phyloP scores from a whole-genome alignment of 2,329 filamentous ascomycete species.

The Aspergillus spinulosporus region DNA sequence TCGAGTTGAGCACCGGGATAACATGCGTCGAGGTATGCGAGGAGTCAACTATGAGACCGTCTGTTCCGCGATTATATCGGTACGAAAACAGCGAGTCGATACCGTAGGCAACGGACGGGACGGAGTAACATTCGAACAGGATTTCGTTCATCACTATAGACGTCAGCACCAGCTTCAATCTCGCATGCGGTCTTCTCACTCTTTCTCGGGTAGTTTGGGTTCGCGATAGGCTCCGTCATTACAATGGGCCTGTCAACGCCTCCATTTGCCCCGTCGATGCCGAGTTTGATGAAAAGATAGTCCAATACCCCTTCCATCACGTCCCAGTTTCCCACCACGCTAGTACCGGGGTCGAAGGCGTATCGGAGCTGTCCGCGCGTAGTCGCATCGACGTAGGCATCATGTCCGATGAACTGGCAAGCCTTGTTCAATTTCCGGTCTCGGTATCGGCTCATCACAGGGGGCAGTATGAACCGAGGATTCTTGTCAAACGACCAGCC shows the following conservation, averaged over 20 bases:
- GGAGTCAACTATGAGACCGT: slow-evolving; percentile 85
- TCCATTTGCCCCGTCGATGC: slow-evolving; percentile 72
- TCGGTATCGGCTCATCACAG: slow-evolving; percentile 91
- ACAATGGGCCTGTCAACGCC: slow-evolving; percentile 82
- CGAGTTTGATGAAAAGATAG: slow-evolving; percentile 91
- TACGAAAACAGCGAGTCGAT: slow-evolving; percentile 98
- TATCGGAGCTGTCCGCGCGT: slow-evolving; percentile 86
- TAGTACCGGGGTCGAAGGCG: slow-evolving; percentile 86
- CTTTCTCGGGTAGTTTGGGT: slow-evolving; percentile 82
- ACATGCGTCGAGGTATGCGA: slow-evolving; percentile 93
- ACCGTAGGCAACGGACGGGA: slow-evolving; percentile 86
- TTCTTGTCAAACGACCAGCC: slow-evolving; percentile 90
- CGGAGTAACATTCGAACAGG: slow-evolving; percentile 91
- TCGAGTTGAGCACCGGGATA: slow-evolving; percentile 86
- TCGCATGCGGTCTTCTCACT: slow-evolving; percentile 55
- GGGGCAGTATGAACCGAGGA: slow-evolving; percentile 79
- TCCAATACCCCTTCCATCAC: slow-evolving; percentile 93
- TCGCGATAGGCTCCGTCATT: slow-evolving; percentile 94
- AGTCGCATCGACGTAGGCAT: slow-evolving; percentile 93
- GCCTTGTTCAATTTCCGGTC: slow-evolving; percentile 91
- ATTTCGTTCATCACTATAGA: slow-evolving; percentile 88
- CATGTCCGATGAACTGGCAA: slow-evolving; percentile 86
- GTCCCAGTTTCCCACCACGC: slow-evolving; percentile 96
- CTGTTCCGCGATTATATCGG: slow-evolving; percentile 82
- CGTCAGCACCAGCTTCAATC: slow-evolving; percentile 21